Evolutionary conservation across 2,329 filamentous ascomycete species (phyloP), one percentile per base, ranked within the genome.

Genomic region (Mycosphaerella arachidis): DNA sequence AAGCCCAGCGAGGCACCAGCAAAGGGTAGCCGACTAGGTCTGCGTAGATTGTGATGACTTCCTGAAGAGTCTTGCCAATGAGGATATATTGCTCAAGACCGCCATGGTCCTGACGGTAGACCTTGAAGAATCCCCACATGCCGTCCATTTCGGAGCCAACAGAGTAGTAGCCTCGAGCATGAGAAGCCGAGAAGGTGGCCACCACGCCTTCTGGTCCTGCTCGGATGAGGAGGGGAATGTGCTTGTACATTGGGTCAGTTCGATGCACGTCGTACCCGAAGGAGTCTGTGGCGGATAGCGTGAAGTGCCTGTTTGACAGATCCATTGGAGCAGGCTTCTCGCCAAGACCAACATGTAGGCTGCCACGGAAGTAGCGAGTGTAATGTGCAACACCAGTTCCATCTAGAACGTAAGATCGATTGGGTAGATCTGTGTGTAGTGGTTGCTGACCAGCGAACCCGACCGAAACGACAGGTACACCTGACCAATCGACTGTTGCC

Each of bases 281-380:
- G 40, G 83, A 87, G 71, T 91, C 88, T 0, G 86, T 90, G 1
- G 86, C 86, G 0, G 86, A 85, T 13, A 91, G 77, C 29, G 82
- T 80, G 70, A 90, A 91, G 29, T 83, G 79, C 0, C 88, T 81
- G 33, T 85, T 86, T 0, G 82, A 85, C 1, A 91, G 78, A 67
- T 91, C 84, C 86, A 91, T 89, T 0, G 88, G 88, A 0, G 86
- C 87, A 5, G 85, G 79, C 70, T 90, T 90, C 71, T 91, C 88
- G 4, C 88, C 88, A 0, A 91, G 77, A 0, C 88, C 88, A 18
- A 89, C 82, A 66, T 91, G 86, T 0, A 91, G 78, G 0, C 84
- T 86, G 20, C 81, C 78, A 16, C 81, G 76, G 62, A 86, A 83
- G 70, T 88, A 87, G 13, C 78, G 74, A 0, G 84, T 84, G 68